phyloP scores from a whole-genome alignment of 2,329 filamentous ascomycete genomes.

The Fusarium sp. region DNA sequence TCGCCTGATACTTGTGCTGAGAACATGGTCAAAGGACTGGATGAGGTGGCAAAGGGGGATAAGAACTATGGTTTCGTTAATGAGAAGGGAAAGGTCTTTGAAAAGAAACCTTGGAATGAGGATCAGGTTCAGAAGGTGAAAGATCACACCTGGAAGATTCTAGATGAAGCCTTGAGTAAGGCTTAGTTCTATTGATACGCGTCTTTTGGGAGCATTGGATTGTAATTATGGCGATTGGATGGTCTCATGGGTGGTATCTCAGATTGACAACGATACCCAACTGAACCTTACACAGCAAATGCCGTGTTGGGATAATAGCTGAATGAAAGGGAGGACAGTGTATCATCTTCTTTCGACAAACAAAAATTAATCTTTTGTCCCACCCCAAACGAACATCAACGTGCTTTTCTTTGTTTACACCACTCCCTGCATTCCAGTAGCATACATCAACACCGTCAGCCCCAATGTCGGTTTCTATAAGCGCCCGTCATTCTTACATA shows the following conservation, averaged over 20 bases:
- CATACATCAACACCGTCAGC: no score
- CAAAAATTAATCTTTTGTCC: no score
- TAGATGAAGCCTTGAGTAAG: conserved; percentile 43
- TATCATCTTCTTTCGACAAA: no score
- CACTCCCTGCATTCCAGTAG: no score
- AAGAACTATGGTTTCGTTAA: conserved; percentile 50
- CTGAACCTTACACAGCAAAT: no score
- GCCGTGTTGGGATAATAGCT: no score
- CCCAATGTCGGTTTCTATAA: no score
- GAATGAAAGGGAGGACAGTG: no score
- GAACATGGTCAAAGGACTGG: conserved; percentile 45
- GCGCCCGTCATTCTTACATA: no score
- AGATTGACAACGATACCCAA: not conserved
- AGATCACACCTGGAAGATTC: conserved; percentile 51
- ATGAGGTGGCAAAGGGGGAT: conserved; percentile 29
- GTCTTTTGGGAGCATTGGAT: not conserved
- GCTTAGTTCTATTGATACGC: not conserved
- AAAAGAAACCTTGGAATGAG: conserved; percentile 48
- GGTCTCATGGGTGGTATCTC: not conserved
- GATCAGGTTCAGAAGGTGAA: conserved; percentile 49
- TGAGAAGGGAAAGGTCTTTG: conserved; percentile 47
- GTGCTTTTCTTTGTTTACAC: no score
- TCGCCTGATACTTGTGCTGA: conserved; percentile 49
- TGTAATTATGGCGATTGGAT: not conserved
- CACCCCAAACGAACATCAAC: no score